Evolutionary conservation across 1,284 basidiomycete genomes (phyloP), one percentile per base, ranked within the genome.

Genomic region (Microbotryum lychnidis-dioicae): DNA sequence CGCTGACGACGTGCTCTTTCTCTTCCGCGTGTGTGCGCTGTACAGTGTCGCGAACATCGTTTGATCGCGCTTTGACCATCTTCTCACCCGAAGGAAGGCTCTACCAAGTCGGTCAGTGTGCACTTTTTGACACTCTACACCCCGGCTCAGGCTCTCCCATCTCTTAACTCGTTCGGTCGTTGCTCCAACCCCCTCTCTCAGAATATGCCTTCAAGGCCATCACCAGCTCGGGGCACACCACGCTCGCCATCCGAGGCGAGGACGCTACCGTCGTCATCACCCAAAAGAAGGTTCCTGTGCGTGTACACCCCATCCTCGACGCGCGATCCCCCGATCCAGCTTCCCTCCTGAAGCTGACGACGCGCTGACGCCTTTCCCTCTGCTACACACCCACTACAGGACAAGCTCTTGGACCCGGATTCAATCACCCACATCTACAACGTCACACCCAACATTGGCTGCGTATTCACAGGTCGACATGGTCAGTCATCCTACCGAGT

Each of bases 151-250:
- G n/a, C 7, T 9, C 8, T 16, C 21, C 14, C 47, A 10, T 42
- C 48, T 46, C 31, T 31, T 10, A 10, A 45, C 58, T 21, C 67
- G 33, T 60, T 60, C 58, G 33, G 27, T 59, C 49, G 66, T 69
- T 3, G 16, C 51, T 31, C 18, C n/a, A 31, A 31, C 31, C 31
- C 37, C 31, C 37, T 0, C 51, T 6, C 67, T 62, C 67, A 96
- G 92, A 97, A 79, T 98, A 98, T 82, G 96, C 96, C 23, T 98
- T 98, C 86, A 99, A 98, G 77, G 96, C 96, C 54, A 97, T 98
- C 77, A 90, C 90, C 65, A 89, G 91, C 57, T 93, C 92, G 4
- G 94, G 92, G 1, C 90, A 97, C 72, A 98, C 96, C 4, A 85
- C 93, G 7, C 83, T 99, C 57, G 84, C 93, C 18, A 87, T 98